Conservation (phyloP, 106 monocot genomes). For the Agapanthus africanus region DNA sequence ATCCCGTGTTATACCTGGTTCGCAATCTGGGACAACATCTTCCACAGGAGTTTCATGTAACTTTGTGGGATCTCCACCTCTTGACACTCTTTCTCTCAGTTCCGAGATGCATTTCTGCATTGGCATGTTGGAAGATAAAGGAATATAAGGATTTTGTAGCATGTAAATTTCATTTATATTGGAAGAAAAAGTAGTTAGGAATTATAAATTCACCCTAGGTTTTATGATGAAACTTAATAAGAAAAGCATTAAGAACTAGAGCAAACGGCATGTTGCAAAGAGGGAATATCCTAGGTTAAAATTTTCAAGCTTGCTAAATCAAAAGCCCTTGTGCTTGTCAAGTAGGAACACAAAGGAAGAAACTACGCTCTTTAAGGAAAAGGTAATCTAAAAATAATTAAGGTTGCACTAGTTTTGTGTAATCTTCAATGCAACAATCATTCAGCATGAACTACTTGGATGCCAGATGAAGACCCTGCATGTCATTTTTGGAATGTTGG, state of each 20-base stretch:
- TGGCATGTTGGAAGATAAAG: background rate
- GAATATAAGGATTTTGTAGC: background rate
- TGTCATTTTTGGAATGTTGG: no score
- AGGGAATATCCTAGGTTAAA: no score
- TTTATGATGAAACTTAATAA: background rate
- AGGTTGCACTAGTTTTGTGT: background rate
- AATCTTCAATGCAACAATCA: no score
- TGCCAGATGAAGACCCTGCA: no score
- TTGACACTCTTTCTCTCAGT: conserved; percentile 67
- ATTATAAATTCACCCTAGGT: background rate
- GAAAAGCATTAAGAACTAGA: background rate
- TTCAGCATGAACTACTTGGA: no score
- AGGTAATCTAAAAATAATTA: background rate
- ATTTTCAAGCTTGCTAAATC: background rate
- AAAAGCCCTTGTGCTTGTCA: background rate
- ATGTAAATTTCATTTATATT: no score
- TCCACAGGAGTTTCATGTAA: conserved; percentile 65
- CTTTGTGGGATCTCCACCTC: conserved; percentile 88
- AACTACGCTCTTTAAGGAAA: background rate
- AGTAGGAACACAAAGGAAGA: background rate
- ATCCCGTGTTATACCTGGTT: conserved; percentile 29
- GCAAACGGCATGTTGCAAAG: no score
- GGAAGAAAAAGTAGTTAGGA: background rate
- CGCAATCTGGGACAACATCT: conserved; percentile 27
- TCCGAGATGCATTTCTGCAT: conserved; percentile 67